Base-by-base conservation (phyloP, 2,329 filamentous ascomycete genomes). In the Penicillium expansum region DNA sequence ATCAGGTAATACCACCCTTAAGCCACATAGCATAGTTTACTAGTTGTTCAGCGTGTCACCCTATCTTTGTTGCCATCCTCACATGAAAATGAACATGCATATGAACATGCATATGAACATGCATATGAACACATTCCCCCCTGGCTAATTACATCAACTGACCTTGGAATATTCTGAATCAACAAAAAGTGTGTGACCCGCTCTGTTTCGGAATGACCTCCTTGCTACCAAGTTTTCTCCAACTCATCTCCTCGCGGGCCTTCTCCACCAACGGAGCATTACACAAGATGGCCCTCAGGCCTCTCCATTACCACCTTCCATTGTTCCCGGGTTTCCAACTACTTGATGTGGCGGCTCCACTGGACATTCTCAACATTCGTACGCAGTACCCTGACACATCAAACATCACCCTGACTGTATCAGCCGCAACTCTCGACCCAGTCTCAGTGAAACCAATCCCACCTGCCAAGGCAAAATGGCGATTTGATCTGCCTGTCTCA, bases 351-450 rank as follows among this genome's bases (percentile, higher is more conserved):
- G 27, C 53, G 2, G 53, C 39, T 7, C 53, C 53, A 39, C 53
- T 56, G 11, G 53, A 56, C 48, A 56, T 56, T 56, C 53, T 56
- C 33, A 56, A 56, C 24, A 52, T 56, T 13, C 53, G 53, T 6
- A 45, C 48, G 4, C 48, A 52, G 18, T 47, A 52, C 20, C 32
- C 53, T 45, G 48, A 52, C 32, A 52, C 53, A 20, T 42, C 48
- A 9, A 24, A 5, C 39, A 56, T 56, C 39, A 52, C 53, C 24
- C 27, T 56, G 41, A 56, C 53, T 33, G 41, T 56, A 45, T 56
- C 53, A 39, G 53, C 53, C 16, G 48, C 32, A 33, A 56, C 53
- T 20, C 20, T 33, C 3, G 53, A 56, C 27, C 53, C 53, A 27
- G 53, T 56, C 48, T 56, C 53, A 9, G 53, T 56, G 32, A 56